Percentiles rank a stretch among this genome's conserved stretches.
phyloP scores from a whole-genome alignment of 2,329 filamentous ascomycete species.

The Metarhizium anisopliae region DNA sequence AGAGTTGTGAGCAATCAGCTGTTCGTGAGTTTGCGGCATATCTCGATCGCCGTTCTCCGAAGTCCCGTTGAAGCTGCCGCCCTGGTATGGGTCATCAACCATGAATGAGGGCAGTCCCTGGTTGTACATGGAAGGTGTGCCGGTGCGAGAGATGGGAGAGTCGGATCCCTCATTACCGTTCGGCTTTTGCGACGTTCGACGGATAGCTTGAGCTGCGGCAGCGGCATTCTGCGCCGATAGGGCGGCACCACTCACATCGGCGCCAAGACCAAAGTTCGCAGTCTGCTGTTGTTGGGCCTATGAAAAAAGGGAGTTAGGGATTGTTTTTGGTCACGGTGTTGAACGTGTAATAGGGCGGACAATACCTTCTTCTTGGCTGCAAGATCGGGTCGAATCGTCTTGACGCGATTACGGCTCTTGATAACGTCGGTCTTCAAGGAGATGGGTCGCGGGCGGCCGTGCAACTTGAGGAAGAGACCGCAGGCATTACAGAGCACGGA shows the following conservation, averaged over 20 bases:
- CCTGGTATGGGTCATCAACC: constrained; percentile 60
- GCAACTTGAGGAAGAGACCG: constrained; percentile 93
- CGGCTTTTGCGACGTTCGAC: constrained; percentile 61
- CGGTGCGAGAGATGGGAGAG: constrained; percentile 71
- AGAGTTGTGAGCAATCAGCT: constrained; percentile 70
- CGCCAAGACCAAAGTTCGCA: constrained; percentile 29
- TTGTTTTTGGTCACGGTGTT: background rate
- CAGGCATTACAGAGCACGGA: constrained; percentile 98
- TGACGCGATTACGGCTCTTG: constrained; percentile 97
- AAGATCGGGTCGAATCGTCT: constrained; percentile 70
- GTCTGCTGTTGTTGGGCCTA: constrained; percentile 27
- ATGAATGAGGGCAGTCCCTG: constrained; percentile 75
- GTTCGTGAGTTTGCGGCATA: constrained; percentile 68
- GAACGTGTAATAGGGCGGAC: constrained; percentile 2
- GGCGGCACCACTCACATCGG: constrained; percentile 52
- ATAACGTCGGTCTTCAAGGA: constrained; percentile 98
- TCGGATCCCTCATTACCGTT: constrained; percentile 69
- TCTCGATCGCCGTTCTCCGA: constrained; percentile 52
- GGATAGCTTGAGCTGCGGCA: constrained; percentile 43
- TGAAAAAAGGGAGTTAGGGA: background rate
- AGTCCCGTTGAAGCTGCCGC: constrained; percentile 24
- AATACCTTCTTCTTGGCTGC: constrained; percentile 77
- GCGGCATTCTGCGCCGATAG: constrained; percentile 39
- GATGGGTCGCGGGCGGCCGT: constrained; percentile 86
- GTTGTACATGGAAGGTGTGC: constrained; percentile 66